Base-by-base conservation (phyloP, 345 rosid genomes). In the Cardamine occulta region DNA sequence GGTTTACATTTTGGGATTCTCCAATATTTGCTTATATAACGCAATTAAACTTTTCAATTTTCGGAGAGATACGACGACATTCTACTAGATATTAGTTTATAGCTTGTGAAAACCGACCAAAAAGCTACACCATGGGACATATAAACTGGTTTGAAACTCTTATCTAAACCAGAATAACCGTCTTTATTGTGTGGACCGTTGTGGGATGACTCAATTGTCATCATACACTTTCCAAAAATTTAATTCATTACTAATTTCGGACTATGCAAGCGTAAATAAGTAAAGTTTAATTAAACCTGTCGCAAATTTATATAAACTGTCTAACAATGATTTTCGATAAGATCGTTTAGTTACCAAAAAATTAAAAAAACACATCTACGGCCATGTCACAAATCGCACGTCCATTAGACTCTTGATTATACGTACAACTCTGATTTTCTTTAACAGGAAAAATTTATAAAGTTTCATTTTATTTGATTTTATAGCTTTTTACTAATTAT, bases 41-140 rank as follows among this genome's bases (percentile, higher is more conserved):
- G 12, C 40, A 35, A 39, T 39, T 39, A 10, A 24, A 34, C 3
- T 24, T n/a, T n/a, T n/a, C n/a, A n/a, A n/a, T n/a, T n/a, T 66
- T 47, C 17, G 32, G 32, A 73, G 21, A 63, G n/a, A 39, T 19
- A 19, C 23, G 26, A 32, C 21, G 66, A 35, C 24, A 74, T 66
- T 67, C 62, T 19, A 21, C 62, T 37, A 67, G 54, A 59, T 34
- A 34, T 49, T 55, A 58, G 3, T 34, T 10, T 35, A 17, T 17
- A 49, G 6, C 40, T 45, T 57, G 31, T 63, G 54, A 57, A 65
- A 74, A 2, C 28, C 8, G 23, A 66, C 4, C 44, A 74, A 66
- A 66, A 48, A 18, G 37, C 18, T 48, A 66, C 12, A 58, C 10
- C 11, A 4, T 66, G 66, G 59, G 58, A 23, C 53, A 64, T 65